These are phyloP conservation scores for Cucumis cinereus DNA, from an alignment of 306 rosid genomes.

Conservation along the genomic window DNA sequence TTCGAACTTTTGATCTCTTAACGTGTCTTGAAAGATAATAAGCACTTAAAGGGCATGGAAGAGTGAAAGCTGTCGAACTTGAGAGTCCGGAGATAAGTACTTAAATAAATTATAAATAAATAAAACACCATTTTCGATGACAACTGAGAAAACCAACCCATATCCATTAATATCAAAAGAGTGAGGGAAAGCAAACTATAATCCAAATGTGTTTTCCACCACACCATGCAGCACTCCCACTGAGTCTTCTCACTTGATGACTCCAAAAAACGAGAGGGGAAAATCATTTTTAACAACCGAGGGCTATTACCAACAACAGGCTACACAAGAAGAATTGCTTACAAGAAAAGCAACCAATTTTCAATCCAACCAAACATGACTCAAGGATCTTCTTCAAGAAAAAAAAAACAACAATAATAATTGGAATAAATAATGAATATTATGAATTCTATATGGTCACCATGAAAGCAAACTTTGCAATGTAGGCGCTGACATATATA, in stretches of 20 bases:
- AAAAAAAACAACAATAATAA: background rate
- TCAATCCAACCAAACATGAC: constrained; percentile 1
- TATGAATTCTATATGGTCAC: background rate
- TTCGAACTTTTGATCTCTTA: no score
- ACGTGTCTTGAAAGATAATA: no score
- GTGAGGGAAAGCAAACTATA: background rate
- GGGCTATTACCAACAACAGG: background rate
- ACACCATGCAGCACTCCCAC: constrained; percentile 1
- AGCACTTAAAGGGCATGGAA: background rate
- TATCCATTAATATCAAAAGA: background rate
- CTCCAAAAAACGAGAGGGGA: background rate
- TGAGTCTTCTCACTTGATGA: background rate
- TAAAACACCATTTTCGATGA: background rate
- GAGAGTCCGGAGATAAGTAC: background rate
- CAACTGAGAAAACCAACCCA: background rate
- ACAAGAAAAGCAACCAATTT: background rate
- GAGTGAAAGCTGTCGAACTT: background rate
- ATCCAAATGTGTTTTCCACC: background rate
- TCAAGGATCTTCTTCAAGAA: background rate
- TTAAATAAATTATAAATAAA: background rate
- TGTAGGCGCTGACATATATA: constrained; percentile 12
- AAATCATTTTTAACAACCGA: background rate
- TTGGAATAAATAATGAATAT: constrained; percentile 8
- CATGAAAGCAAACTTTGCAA: background rate
- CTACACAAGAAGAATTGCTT: constrained; percentile 5